phyloP scores from a whole-genome alignment of 768 basidiomycete species.

The Lactarius evosmus region DNA sequence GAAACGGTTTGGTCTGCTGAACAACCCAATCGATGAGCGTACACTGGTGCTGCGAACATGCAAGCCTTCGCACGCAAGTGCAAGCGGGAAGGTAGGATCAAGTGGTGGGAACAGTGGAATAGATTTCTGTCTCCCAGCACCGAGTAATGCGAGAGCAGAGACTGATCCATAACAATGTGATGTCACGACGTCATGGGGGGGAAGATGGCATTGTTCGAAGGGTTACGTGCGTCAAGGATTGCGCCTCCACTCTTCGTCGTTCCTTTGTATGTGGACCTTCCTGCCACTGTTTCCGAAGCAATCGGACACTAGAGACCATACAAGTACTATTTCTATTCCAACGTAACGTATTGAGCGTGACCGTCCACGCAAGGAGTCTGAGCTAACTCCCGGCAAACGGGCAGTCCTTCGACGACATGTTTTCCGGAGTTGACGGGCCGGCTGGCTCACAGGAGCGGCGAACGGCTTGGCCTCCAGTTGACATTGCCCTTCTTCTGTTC shows the following conservation, averaged over 20 bases:
- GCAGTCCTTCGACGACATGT: no score
- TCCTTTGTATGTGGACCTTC: slow-evolving; percentile 43
- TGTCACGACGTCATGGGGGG: slow-evolving; percentile 63
- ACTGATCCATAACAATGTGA: slow-evolving; percentile 75
- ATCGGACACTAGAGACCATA: slow-evolving; percentile 73
- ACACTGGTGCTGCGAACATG: slow-evolving; percentile 37
- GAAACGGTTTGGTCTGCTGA: no score
- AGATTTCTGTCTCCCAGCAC: slow-evolving; percentile 33
- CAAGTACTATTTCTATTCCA: not conserved
- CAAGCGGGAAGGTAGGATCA: slow-evolving; percentile 27
- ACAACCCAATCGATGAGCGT: no score
- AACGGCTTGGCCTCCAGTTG: slow-evolving; percentile 9
- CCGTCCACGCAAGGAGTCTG: slow-evolving; percentile 93
- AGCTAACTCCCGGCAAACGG: slow-evolving; percentile 92
- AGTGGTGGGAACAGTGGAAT: slow-evolving; percentile 28
- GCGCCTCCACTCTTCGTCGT: slow-evolving; percentile 37
- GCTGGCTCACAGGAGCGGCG: not conserved
- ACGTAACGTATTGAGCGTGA: no score
- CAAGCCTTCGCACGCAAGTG: slow-evolving; percentile 16
- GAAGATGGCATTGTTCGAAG: slow-evolving; percentile 93
- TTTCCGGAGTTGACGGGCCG: no score
- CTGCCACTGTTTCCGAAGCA: slow-evolving; percentile 10
- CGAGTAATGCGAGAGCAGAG: slow-evolving; percentile 80
- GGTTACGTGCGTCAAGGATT: slow-evolving; percentile 27
- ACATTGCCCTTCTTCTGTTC: not conserved